These are phyloP conservation scores for Antarctomyces pellizariae DNA, from an alignment of 495 filamentous ascomycete genomes.

Conservation along the genomic window DNA sequence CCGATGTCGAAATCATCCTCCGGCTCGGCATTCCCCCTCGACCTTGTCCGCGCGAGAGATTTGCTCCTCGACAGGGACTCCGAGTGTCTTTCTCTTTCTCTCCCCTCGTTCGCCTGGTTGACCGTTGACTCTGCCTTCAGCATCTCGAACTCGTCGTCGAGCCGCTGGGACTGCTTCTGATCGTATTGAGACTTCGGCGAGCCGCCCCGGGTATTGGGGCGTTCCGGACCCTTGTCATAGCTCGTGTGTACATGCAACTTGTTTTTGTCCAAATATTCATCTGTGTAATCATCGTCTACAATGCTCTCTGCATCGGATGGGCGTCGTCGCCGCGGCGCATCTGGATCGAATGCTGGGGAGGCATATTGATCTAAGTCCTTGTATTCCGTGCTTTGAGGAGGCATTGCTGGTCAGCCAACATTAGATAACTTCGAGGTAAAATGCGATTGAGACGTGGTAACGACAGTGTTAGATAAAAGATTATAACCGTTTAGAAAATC, in stretches of 20 bases:
- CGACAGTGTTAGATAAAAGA: too few species aligned
- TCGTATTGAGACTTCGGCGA: slow-evolving; percentile 8
- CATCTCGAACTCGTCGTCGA: slow-evolving; percentile 70
- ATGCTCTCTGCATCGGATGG: slow-evolving; percentile 12
- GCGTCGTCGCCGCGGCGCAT: slow-evolving; percentile 4
- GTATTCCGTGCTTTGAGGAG: background rate
- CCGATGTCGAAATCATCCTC: slow-evolving; percentile 71
- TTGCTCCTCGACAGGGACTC: slow-evolving; percentile 13
- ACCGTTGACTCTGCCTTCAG: slow-evolving; percentile 62
- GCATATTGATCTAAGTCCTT: slow-evolving; percentile 8
- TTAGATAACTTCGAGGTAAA: too few species aligned
- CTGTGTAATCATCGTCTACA: slow-evolving; percentile 5
- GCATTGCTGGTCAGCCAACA: too few species aligned
- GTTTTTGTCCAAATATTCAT: slow-evolving; percentile 5
- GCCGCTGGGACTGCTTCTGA: slow-evolving; percentile 34
- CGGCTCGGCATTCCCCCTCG: slow-evolving; percentile 27
- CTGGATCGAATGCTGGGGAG: slow-evolving; percentile 8
- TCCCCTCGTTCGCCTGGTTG: slow-evolving; percentile 28
- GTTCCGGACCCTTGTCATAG: slow-evolving; percentile 6
- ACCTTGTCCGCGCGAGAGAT: slow-evolving; percentile 21
- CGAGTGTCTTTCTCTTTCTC: slow-evolving; percentile 14
- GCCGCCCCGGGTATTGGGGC: background rate
- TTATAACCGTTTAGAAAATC: too few species aligned
- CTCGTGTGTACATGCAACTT: slow-evolving; percentile 8
- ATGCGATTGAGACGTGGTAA: too few species aligned